phyloP scores from a whole-genome alignment of 192 early-diverging fungal species.

The Gryganskiella cystojenkinii region DNA sequence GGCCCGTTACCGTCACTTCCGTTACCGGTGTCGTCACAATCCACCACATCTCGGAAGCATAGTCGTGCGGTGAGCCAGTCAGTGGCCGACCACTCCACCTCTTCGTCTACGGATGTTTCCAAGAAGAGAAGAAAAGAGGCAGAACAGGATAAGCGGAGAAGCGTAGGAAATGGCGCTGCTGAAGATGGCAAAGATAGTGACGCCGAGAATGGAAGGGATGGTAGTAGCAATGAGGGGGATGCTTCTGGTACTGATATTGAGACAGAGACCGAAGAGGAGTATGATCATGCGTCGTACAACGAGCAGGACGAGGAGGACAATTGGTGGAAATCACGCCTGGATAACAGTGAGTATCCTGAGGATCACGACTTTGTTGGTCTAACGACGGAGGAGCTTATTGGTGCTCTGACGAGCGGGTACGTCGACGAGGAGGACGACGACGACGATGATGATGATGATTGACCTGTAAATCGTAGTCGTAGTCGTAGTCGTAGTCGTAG shows the following conservation, averaged over 20 bases:
- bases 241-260: background rate
- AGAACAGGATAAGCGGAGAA: background rate
- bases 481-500: too few relatives aligned
- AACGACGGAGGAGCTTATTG: constrained; percentile 49
- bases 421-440: constrained; percentile 39
- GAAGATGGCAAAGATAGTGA: background rate
- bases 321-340: constrained; percentile 46
- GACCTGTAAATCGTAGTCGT: background rate
- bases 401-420: constrained; percentile 40
- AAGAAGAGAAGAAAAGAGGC: background rate
- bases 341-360: constrained; percentile 39
- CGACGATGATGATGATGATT: constrained; percentile 24
- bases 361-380: constrained; percentile 46
- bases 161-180: too few relatives aligned
- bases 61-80: too few relatives aligned
- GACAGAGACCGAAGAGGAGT: background rate
- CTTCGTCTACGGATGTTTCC: background rate
- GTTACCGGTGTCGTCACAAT: too few relatives aligned
- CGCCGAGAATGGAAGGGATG: background rate
- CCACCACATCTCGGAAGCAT: too few relatives aligned
- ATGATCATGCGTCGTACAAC: background rate
- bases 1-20: background rate
- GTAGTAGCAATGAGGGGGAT: background rate
- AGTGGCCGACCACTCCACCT: background rate
- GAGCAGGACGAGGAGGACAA: constrained; percentile 30